These are phyloP conservation scores for Fraxinus latifolia DNA, from an alignment of 305 asterid genomes.

Conservation along the genomic window DNA sequence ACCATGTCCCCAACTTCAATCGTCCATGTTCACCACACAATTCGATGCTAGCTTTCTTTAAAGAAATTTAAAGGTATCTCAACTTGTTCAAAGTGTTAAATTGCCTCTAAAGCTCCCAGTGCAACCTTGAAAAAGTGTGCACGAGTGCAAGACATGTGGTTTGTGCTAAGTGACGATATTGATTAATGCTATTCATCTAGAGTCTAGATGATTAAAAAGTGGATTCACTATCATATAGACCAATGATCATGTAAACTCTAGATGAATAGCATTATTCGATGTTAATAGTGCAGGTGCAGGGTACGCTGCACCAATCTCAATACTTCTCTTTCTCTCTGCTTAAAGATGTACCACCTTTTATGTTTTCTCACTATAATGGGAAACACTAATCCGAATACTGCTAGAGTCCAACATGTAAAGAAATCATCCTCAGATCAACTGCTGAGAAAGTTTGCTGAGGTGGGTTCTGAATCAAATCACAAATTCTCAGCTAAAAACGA, in stretches of 20 bases:
- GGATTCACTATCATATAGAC: not conserved
- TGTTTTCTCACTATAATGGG: conserved; percentile 26
- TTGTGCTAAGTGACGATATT: not conserved
- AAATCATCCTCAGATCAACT: conserved; percentile 75
- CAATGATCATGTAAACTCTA: not conserved
- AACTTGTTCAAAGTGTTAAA: not conserved
- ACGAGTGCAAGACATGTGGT: not conserved
- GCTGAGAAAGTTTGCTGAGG: conserved; percentile 67
- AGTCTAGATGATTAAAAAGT: not conserved
- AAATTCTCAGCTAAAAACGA: conserved; percentile 35
- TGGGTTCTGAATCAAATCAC: conserved; percentile 41
- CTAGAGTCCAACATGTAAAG: conserved; percentile 61
- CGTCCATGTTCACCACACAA: not conserved
- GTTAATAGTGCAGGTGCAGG: not conserved
- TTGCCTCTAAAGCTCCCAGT: not conserved
- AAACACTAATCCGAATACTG: conserved; percentile 30
- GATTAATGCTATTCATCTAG: not conserved
- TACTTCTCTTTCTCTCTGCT: conserved; percentile 5
- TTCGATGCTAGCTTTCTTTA: not conserved
- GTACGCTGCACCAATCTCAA: not conserved
- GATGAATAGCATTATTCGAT: not conserved
- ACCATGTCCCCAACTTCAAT: not conserved
- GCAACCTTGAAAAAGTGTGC: not conserved
- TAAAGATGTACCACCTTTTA: not conserved
- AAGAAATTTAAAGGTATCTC: not conserved